A percentile compares a stretch with the other conserved stretches of the same genome.
phyloP scores from a whole-genome alignment of 768 basidiomycete genomes.

The Phaeotremella skinneri region DNA sequence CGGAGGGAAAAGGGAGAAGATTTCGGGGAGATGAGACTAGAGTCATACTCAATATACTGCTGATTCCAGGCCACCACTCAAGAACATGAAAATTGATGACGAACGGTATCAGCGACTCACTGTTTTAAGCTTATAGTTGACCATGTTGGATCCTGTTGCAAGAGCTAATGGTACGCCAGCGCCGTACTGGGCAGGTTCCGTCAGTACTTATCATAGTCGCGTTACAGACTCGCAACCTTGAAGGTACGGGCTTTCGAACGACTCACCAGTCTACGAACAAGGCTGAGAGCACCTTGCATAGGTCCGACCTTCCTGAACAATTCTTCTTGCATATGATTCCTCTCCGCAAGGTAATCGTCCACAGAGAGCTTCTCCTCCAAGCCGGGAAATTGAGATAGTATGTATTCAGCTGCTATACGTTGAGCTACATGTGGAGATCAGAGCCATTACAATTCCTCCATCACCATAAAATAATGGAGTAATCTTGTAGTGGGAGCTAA shows the following conservation, averaged over 20 bases:
- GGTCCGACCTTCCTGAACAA: slow-evolving; percentile 41
- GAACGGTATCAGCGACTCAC: slow-evolving; percentile 19
- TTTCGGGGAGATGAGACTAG: slow-evolving; percentile 46
- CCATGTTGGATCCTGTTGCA: slow-evolving; percentile 43
- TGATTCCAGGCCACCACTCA: no score
- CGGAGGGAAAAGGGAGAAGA: slow-evolving; percentile 46
- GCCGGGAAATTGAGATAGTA: slow-evolving; percentile 37
- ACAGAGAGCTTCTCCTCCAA: slow-evolving; percentile 38
- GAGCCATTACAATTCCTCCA: neutral
- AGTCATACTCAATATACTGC: neutral
- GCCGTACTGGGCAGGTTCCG: slow-evolving; percentile 29
- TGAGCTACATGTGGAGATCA: slow-evolving; percentile 21
- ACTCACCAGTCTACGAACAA: slow-evolving; percentile 46
- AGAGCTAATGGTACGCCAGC: slow-evolving; percentile 48
- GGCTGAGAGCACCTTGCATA: slow-evolving; percentile 43
- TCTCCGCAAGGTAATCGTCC: slow-evolving; percentile 42
- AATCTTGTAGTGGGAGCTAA: neutral
- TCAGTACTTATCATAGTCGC: no score
- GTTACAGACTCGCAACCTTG: no score
- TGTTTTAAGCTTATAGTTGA: slow-evolving; percentile 40
- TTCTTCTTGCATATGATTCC: slow-evolving; percentile 39
- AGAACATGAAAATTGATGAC: neutral
- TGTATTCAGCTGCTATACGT: slow-evolving; percentile 34
- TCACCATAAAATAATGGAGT: neutral
- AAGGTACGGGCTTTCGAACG: no score